phyloP scores from a whole-genome alignment of 345 rosid species.

The Ailanthus altissimus region DNA sequence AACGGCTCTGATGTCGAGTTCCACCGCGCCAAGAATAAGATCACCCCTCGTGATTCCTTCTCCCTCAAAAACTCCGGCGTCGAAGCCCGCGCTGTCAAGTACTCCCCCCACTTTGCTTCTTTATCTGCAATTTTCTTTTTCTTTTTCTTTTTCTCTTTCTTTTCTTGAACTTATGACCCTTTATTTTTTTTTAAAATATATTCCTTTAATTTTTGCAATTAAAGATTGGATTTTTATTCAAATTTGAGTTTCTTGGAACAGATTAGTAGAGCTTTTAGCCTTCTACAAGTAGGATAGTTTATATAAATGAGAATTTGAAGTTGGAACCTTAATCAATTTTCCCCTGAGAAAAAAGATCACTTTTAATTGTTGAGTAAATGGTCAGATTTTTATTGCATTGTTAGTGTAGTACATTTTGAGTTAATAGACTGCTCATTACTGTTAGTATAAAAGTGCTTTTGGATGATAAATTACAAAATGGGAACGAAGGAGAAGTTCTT shows the following conservation, averaged over 20 bases:
- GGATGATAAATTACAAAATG: no score
- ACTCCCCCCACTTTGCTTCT: not conserved
- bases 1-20: constrained; percentile 55
- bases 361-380: no score
- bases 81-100: constrained; percentile 74
- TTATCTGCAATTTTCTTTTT: not conserved
- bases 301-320: no score
- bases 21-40: constrained; percentile 76
- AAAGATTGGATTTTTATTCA: not conserved
- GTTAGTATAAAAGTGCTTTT: no score
- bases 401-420: not conserved
- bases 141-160: not conserved
- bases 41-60: constrained; percentile 51
- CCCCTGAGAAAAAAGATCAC: no score
- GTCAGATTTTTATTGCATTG: not conserved
- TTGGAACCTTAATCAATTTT: no score
- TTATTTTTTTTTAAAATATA: not conserved
- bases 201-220: not conserved
- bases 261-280: no score
- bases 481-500: not conserved
- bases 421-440: no score
- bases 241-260: not conserved
- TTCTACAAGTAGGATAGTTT: no score
- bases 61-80: constrained; percentile 79
- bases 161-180: not conserved